Evolutionary conservation across 495 filamentous ascomycete genomes (phyloP), one percentile per base, ranked within the genome.

Genomic region (Glarea lozoyensis): DNA sequence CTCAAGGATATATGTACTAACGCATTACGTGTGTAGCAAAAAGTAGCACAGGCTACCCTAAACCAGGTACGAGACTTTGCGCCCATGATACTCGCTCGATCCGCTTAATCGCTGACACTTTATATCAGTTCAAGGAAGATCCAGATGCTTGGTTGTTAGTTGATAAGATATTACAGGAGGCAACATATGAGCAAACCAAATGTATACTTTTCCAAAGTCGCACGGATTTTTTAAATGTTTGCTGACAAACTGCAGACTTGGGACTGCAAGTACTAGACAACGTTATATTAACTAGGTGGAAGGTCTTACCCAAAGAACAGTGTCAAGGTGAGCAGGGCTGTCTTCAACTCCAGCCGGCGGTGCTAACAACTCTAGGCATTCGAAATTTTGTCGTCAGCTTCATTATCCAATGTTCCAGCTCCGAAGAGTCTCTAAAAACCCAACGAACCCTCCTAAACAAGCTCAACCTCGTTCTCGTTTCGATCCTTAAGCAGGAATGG

Each of bases 201-300:
- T 98, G 89, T 92, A 64, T 54, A 83, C 66, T 37, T 37, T 44
- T 44, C 22, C 37, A 32, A 42, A 24, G 32, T 46, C 30, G 31
- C n/a, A n/a, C 46, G 22, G 34, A 24, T 40, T 13, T 33, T 27
- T n/a, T n/a, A 27, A 43, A 35, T 27, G 40, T 37, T 42, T 46
- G 59, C 79, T 84, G 52, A 84, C 61, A 46, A 17, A 45, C 45
- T 49, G 33, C 50, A 95, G 87, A 93, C 63, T 75, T 97, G 56
- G 92, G 87, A 31, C 68, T 99, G 50, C 93, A 97, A 67, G 88
- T 99, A 42, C 78, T 97, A 37, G 93, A 99, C 64, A 86, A 84
- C 73, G 92, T 99, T 48, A 97, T 97, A 54, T 90, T 93, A 81
- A 99, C 93, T 34, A 81, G 90, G 66, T 97, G 92, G 93, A 99